These are phyloP conservation scores for Betula pendula DNA, from an alignment of 306 rosid species.

Conservation along the genomic window DNA sequence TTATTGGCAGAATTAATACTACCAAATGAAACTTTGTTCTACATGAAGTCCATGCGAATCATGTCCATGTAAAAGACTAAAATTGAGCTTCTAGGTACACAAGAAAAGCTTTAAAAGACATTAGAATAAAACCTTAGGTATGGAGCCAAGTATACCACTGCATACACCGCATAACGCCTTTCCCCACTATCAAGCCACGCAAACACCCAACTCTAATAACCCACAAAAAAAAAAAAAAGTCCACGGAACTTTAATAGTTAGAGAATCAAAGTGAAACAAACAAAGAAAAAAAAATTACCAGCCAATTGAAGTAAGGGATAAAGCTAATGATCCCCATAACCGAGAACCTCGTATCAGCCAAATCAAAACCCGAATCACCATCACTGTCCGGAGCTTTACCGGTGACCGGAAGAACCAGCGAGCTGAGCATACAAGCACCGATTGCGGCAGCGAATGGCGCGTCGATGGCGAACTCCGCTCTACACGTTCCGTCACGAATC, in stretches of 20 bases:
- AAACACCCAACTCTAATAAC: conserved; percentile 82
- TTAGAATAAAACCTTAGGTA: conserved; percentile 62
- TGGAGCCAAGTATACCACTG: conserved; percentile 81
- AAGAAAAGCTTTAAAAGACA: neutral
- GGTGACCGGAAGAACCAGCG: conserved; percentile 58
- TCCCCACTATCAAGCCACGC: conserved; percentile 86
- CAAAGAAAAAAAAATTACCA: conserved; percentile 40
- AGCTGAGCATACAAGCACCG: conserved; percentile 78
- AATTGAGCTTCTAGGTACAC: neutral
- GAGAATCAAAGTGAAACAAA: neutral
- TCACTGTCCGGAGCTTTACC: conserved; percentile 30
- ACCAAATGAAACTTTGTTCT: no score
- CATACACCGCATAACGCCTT: conserved; percentile 71
- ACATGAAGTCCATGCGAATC: neutral
- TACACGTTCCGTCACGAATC: conserved; percentile 29
- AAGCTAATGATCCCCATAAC: conserved; percentile 81
- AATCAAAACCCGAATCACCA: conserved; percentile 46
- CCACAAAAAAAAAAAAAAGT: neutral
- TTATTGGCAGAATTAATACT: no score
- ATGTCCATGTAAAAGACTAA: neutral
- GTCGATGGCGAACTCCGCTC: conserved; percentile 59
- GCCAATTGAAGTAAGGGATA: conserved; percentile 98
- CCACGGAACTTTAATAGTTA: neutral
- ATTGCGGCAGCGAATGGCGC: conserved; percentile 83
- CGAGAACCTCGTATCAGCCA: conserved; percentile 69